Conservation (phyloP, 2,329 filamentous ascomycete genomes). For the Dryadomyces quercus-mongolicae region DNA sequence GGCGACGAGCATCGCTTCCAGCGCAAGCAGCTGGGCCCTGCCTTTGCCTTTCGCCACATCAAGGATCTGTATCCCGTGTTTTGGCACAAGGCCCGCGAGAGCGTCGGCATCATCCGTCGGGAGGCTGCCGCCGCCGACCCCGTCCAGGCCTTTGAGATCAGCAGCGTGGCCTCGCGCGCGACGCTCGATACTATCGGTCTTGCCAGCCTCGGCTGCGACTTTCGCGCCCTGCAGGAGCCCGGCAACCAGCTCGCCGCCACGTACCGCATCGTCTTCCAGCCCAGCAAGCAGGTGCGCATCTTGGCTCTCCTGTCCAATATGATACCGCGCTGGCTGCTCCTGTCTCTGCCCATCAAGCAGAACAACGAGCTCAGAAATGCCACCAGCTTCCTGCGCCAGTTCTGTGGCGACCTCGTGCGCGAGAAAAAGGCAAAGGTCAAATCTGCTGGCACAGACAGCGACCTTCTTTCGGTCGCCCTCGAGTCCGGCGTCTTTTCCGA, state of each 20-base stretch:
- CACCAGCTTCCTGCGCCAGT: constrained; percentile 45
- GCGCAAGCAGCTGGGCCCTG: constrained; percentile 67
- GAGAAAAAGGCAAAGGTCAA: constrained; percentile 44
- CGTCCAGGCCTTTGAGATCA: constrained; percentile 45
- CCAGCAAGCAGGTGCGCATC: constrained; percentile 36
- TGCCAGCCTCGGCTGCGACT: constrained; percentile 60
- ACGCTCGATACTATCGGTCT: constrained; percentile 67
- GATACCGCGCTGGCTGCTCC: constrained; percentile 49
- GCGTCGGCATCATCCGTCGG: constrained; percentile 48
- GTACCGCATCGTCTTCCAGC: constrained; percentile 44
- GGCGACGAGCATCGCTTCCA: constrained; percentile 83
- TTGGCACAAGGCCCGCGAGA: constrained; percentile 64
- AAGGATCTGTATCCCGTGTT: constrained; percentile 78
- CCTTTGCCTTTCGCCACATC: constrained; percentile 76
- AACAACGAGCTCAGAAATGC: constrained; percentile 54
- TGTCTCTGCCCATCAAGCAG: constrained; percentile 52
- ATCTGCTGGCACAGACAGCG: constrained; percentile 24
- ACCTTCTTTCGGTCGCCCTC: constrained; percentile 73
- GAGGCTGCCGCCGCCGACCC: constrained; percentile 27
- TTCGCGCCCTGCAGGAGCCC: constrained; percentile 51
- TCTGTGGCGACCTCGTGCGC: constrained; percentile 56
- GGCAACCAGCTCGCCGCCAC: constrained; percentile 44
- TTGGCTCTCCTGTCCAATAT: constrained; percentile 49
- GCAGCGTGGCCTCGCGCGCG: constrained; percentile 51
- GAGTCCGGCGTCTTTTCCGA: constrained; percentile 65